These are phyloP conservation scores for Obelidium mucronatum DNA, from an alignment of 192 early-diverging fungal genomes.

Conservation along the genomic window DNA sequence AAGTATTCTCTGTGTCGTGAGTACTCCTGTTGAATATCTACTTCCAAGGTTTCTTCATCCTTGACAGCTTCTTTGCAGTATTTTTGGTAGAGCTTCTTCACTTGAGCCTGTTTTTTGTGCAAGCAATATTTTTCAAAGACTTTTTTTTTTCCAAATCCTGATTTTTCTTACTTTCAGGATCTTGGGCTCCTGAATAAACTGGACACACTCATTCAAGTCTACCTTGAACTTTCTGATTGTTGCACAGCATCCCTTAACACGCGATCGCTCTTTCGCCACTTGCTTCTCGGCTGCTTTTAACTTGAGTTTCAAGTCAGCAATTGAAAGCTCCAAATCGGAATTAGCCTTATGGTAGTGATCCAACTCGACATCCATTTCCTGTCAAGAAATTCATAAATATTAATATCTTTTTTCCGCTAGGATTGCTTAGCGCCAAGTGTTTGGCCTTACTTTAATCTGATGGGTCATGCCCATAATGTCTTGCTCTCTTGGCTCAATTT, in stretches of 20 bases:
- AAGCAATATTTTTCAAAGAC: too few relatives aligned
- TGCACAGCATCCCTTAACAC: conserved; percentile 48
- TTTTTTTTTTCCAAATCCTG: neutral
- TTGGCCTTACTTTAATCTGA: conserved; percentile 60
- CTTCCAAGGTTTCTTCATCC: conserved; percentile 46
- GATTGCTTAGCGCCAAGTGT: neutral
- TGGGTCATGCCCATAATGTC: conserved; percentile 67
- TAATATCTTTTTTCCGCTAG: neutral
- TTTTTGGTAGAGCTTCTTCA: conserved; percentile 68
- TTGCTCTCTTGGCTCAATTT: conserved; percentile 68
- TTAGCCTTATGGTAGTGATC: conserved; percentile 66
- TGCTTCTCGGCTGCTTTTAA: conserved; percentile 66
- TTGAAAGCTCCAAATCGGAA: conserved; percentile 59
- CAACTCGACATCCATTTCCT: conserved; percentile 69
- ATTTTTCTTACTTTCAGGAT: conserved; percentile 56
- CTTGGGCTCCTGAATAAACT: conserved; percentile 68
- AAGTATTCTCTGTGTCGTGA: conserved; percentile 65
- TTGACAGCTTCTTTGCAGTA: conserved; percentile 56
- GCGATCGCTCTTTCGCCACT: conserved; percentile 51
- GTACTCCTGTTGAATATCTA: conserved; percentile 64
- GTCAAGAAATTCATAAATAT: conserved; percentile 1
- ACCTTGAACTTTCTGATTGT: conserved; percentile 61
- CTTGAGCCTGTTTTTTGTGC: conserved; percentile 42
- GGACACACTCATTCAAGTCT: conserved; percentile 62
- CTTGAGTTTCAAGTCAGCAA: conserved; percentile 66